A percentile compares a stretch with the other conserved stretches of the same genome.
These are phyloP conservation scores for Ophiostoma tasmaniense DNA, from an alignment of 2,329 filamentous ascomycete species.

Conservation along the genomic window DNA sequence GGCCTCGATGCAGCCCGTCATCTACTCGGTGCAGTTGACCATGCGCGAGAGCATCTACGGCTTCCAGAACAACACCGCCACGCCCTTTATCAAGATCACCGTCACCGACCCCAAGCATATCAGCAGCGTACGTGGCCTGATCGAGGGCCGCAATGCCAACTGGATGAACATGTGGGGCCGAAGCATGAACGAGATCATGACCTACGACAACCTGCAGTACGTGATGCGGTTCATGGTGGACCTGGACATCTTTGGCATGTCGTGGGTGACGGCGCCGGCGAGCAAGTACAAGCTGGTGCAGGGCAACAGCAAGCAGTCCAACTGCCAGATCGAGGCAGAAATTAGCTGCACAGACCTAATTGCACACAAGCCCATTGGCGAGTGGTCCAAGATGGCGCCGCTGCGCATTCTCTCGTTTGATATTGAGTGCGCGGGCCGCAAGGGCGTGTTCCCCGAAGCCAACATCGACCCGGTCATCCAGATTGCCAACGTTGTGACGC, in stretches of 20 bases:
- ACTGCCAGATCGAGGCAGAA: slow-evolving; percentile 90
- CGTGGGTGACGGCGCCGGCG: slow-evolving; percentile 83
- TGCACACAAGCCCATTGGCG: slow-evolving; percentile 78
- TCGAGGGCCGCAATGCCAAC: slow-evolving; percentile 71
- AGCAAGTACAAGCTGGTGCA: slow-evolving; percentile 64
- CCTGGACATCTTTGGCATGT: slow-evolving; percentile 89
- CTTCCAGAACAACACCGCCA: slow-evolving; percentile 88
- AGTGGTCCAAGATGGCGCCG: slow-evolving; percentile 97
- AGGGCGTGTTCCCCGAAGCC: slow-evolving; percentile 93
- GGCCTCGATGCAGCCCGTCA: slow-evolving; percentile 57
- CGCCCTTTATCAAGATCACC: slow-evolving; percentile 86
- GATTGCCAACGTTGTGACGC: slow-evolving; percentile 91
- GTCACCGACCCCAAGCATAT: slow-evolving; percentile 85
- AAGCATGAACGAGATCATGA: slow-evolving; percentile 63
- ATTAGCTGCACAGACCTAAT: slow-evolving; percentile 77
- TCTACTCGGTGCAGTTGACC: slow-evolving; percentile 72
- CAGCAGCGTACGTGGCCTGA: slow-evolving; percentile 60
- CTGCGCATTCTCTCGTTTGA: slow-evolving; percentile 90
- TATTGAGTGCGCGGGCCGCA: slow-evolving; percentile 96
- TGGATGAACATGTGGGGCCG: slow-evolving; percentile 82
- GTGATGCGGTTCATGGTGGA: slow-evolving; percentile 97
- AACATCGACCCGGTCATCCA: slow-evolving; percentile 92
- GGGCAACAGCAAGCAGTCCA: slow-evolving; percentile 64
- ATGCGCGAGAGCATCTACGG: slow-evolving; percentile 88
- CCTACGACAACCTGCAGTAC: slow-evolving; percentile 94